Base-by-base conservation (phyloP, 179 eudicot genomes). In the Sideroxylon spinosum region DNA sequence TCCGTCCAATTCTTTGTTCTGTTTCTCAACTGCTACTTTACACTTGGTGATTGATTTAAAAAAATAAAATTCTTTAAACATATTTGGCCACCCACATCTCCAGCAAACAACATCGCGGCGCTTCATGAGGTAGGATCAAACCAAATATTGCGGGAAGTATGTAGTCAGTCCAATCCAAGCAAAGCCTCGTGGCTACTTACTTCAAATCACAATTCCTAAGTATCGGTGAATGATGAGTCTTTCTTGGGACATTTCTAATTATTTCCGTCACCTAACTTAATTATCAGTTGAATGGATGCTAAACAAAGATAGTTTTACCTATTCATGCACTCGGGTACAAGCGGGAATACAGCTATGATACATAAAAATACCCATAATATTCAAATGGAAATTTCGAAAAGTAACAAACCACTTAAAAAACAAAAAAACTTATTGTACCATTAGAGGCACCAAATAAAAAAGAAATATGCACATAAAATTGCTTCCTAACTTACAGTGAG, bases 401-500 rank as follows among this genome's bases (percentile, higher is more conserved):
- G 22, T 6, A 19, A 11, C 22, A 69, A 46, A 69, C 56, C 56
- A 19, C 17, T 8, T 68, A 17, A 20, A n/a, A 16, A 69, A 7
- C 60, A 50, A 8, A 55, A 22, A 52, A 71, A 50, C 20, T 25
- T 23, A 25, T 72, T 26, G 29, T 20, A 55, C 44, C 16, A 72
- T 23, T 19, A 56, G 76, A 55, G 14, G 37, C 37, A 60, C 26
- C 52, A 9, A n/a, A 52, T 14, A 11, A 52, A 64, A 28, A 37
- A 37, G 44, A 37, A 37, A 37, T 1, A 37, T 37, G 44, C 20
- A 9, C 2, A 44, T 22, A 20, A 57, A 75, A 52, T 25, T 64
- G 64, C 32, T 49, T 55, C 57, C 57, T n/a, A 78, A 88, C 94
- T 87, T 85, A 93, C 97, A 89, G 76, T 85, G 85, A 78, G 91